Evolutionary conservation across 495 filamentous ascomycete genomes (phyloP).

Genomic region (Parathielavia hyrcaniae): DNA sequence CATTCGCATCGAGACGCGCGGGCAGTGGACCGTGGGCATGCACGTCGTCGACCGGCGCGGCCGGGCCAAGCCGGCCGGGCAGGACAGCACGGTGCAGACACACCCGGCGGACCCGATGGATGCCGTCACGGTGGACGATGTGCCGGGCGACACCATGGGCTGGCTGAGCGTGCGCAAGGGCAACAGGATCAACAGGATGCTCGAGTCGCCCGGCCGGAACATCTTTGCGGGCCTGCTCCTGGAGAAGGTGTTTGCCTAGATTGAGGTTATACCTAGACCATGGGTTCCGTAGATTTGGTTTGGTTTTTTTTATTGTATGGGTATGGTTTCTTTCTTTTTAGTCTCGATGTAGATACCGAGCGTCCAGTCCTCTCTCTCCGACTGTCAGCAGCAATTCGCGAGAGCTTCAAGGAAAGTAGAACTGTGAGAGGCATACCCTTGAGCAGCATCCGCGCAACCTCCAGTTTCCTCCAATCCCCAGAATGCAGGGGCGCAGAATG

Average conservation of each 20-base stretch:
- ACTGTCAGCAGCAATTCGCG: conserved; percentile 19
- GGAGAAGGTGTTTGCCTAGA: conserved; percentile 41
- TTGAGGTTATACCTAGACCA: conserved; percentile 4
- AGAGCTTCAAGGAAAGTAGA: neutral
- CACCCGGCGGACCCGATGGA: conserved; percentile 31
- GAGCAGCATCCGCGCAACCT: conserved; percentile 6
- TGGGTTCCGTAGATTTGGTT: neutral
- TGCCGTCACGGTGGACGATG: conserved; percentile 31
- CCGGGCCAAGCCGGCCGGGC: conserved; percentile 51
- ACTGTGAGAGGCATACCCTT: conserved; percentile 24
- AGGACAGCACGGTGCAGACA: conserved; percentile 41
- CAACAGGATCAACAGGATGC: conserved; percentile 70
- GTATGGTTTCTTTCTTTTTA: conserved; percentile 12
- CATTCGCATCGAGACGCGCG: conserved; percentile 76
- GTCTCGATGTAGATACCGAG: conserved; percentile 13
- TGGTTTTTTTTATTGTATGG: conserved; percentile 13
- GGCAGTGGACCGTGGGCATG: conserved; percentile 93
- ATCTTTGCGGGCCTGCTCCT: conserved; percentile 45
- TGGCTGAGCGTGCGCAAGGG: conserved; percentile 67
- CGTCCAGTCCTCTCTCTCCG: neutral
- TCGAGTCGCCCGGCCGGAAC: conserved; percentile 51
- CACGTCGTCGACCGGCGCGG: conserved; percentile 73
- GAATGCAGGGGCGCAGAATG: neutral
- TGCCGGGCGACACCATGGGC: conserved; percentile 56
- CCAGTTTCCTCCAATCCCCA: conserved; percentile 11